Base-by-base conservation (phyloP, 176 grass and related monocot species). In the Eleusine indica region DNA sequence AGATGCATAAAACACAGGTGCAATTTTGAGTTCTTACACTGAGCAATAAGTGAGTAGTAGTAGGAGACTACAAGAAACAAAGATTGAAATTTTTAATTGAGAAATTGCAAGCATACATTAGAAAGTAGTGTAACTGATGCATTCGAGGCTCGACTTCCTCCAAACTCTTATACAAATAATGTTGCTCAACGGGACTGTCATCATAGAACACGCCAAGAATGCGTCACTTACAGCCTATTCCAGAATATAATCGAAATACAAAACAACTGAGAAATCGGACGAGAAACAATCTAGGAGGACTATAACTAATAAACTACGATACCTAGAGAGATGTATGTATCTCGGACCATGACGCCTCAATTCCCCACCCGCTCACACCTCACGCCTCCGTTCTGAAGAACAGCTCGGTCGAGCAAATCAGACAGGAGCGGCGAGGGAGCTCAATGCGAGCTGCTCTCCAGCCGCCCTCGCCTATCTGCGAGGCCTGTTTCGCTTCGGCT, bases 331-430 rank as follows among this genome's bases (percentile, higher is more conserved):
- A 85, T 76, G 77, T 18, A 74, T 79, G 79, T 82, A 92, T 92
- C 83, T 93, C 91, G 91, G 91, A 93, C 91, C 91, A 93, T 76
- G 73, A 88, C 86, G 85, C 88, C 88, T 93, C 91, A 83, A 93
- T 93, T 93, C 91, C 91, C 88, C 91, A 84, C 85, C 66, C 61
- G 61, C 91, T 84, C 75, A 73, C 84, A 68, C 68, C 11, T 25
- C 25, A 17, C 66, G 17, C 70, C 85, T 62, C 81, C 71, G 52
- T 39, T 44, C 77, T 66, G 68, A 64, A 67, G 7, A 37, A 14
- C 43, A 66, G 68, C 54, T 68, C 68, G 51, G 58, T 37, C 10
- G 73, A 89, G 80, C 77, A 54, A 38, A 56, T 56, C 41, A 80
- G 75, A 64, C 66, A 83, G 68, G 68, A 72, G 62, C 40, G 41